Evolutionary conservation across 305 asterid species (phyloP), one percentile per base, ranked within the genome.

Genomic region (Rubia tinctorum): DNA sequence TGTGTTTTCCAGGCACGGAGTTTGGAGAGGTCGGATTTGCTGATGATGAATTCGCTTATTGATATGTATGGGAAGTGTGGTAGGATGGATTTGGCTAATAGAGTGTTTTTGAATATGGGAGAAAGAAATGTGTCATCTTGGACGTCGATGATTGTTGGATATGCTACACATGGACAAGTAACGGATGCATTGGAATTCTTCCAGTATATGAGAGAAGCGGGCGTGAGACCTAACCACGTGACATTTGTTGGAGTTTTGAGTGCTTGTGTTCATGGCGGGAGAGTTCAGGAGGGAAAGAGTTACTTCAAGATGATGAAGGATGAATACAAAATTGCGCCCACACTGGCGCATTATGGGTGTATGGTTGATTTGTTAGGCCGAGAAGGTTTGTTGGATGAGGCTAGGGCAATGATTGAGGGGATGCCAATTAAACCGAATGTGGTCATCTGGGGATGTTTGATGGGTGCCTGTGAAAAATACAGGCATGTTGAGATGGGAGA

Each of bases 61-160:
- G 97, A 91, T 71, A 86, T 87, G 96, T 90, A 94, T 66, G 96
- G 97, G 7, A 91, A 90, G 81, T 90, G 97, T 70, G 98, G 98
- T 4, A 76, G 90, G 76, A 90, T 90, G 95, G 97, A 94, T 78
- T 77, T 91, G 80, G 97, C 99, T 34, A 72, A 74, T 71, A 76
- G 69, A 73, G 91, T 87, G 51, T 91, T 93, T 72, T 59, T 66
- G 53, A 67, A 79, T 63, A 91, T 90, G 96, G 86, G 76, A 69
- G 87, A 83, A 76, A 89, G 84, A 73, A 94, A 89, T 75, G 97
- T 94, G 53, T 90, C 92, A 0, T 90, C 98, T 0, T 94, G 96
- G 96, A 94, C 96, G 10, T 88, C 97, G 2, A 83, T 93, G 91
- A 91, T 93, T 56, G 93, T 89, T 10, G 96, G 96, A 5, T 91